These are phyloP conservation scores for Beta lomatogona DNA, from an alignment of 179 eudicot genomes.

Conservation along the genomic window DNA sequence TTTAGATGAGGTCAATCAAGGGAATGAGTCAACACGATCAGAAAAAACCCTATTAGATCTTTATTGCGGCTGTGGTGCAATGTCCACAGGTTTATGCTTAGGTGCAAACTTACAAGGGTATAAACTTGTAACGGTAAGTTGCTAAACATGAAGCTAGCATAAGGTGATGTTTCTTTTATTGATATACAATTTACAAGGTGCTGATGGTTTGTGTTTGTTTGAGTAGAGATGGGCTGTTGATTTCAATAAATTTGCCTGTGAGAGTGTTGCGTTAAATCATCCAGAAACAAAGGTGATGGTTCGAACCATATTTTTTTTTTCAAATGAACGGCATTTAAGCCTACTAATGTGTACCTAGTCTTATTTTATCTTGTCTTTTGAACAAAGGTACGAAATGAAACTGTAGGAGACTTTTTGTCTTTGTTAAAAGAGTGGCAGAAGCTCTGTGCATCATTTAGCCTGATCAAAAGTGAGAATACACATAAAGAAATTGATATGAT, in stretches of 20 bases:
- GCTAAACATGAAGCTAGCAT: not conserved
- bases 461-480: slow-evolving; percentile 26
- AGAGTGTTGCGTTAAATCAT: slow-evolving; percentile 70
- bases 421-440: slow-evolving; percentile 72
- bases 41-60: slow-evolving; percentile 58
- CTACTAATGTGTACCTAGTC: not conserved
- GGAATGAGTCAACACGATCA: not conserved
- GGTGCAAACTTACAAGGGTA: slow-evolving; percentile 63
- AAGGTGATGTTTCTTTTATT: no score
- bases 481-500: slow-evolving; percentile 24
- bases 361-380: not conserved
- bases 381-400: slow-evolving; percentile 72
- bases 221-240: slow-evolving; percentile 92
- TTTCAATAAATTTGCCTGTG: slow-evolving; percentile 60
- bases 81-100: slow-evolving; percentile 87
- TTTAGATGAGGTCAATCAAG: slow-evolving; percentile 17
- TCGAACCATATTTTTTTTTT: not conserved
- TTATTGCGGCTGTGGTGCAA: slow-evolving; percentile 84
- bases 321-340: not conserved
- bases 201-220: slow-evolving; percentile 2
- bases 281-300: slow-evolving; percentile 74
- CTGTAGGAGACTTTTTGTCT: slow-evolving; percentile 68
- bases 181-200: not conserved
- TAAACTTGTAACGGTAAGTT: slow-evolving; percentile 67
- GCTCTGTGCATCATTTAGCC: slow-evolving; percentile 44